These are phyloP conservation scores for Tetrapisispora arboricola DNA, from an alignment of 805 yeast species.

Conservation along the genomic window DNA sequence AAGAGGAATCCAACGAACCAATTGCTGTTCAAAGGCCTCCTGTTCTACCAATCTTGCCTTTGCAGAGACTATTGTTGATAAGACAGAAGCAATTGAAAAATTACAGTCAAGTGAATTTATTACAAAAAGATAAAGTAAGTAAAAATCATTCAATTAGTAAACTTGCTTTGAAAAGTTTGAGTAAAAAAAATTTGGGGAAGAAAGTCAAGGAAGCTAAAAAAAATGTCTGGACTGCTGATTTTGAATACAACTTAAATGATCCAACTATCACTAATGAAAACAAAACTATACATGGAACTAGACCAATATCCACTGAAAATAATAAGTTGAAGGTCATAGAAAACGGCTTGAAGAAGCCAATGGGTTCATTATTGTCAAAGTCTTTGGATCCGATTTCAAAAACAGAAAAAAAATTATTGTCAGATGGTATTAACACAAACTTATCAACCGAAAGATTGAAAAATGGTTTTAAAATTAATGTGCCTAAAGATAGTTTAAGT, in stretches of 20 bases:
- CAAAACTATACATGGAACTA: not conserved
- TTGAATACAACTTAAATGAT: slow-evolving; percentile 21
- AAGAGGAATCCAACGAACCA: not conserved
- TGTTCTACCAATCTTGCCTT: slow-evolving; percentile 23
- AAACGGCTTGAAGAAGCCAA: not conserved
- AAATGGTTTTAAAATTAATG: not conserved
- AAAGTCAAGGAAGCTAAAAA: slow-evolving; percentile 5
- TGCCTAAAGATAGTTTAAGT: not conserved
- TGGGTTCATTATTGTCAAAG: not conserved
- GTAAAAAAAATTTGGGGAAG: no score
- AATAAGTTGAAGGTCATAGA: no score
- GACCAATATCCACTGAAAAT: no score
- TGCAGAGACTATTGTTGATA: slow-evolving; percentile 22
- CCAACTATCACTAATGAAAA: not conserved
- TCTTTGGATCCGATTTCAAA: not conserved
- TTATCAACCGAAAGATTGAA: not conserved
- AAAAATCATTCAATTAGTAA: not conserved
- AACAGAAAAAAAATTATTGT: not conserved
- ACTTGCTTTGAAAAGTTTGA: not conserved
- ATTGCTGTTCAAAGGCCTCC: slow-evolving; percentile 17
- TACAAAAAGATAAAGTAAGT: not conserved
- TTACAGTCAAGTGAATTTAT: not conserved
- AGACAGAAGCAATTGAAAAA: slow-evolving; percentile 17
- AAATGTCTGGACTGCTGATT: slow-evolving; percentile 23
- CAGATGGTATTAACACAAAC: not conserved